A percentile compares a stretch with the other conserved stretches of the same genome.
These are phyloP conservation scores for Globomyces pollinis-pini DNA, from an alignment of 192 early-diverging fungal species.

Conservation along the genomic window DNA sequence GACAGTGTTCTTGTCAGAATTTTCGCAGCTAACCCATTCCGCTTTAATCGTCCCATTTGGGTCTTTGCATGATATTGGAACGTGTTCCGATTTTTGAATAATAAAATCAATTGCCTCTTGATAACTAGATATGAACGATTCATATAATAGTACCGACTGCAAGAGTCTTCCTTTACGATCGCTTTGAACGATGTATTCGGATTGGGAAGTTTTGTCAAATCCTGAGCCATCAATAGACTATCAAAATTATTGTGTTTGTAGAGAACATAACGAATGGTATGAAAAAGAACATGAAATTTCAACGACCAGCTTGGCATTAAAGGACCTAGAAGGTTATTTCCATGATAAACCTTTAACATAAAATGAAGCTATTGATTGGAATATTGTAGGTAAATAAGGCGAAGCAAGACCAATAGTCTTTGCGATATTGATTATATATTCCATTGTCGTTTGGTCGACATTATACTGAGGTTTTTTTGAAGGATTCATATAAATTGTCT, in stretches of 20 bases:
- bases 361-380: too few species aligned
- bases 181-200: background rate
- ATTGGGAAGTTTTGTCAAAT: background rate
- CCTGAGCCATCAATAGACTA: background rate
- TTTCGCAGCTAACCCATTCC: background rate
- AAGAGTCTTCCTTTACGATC: background rate
- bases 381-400: too few species aligned
- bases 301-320: background rate
- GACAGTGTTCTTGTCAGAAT: background rate
- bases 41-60: background rate
- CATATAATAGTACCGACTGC: too few species aligned
- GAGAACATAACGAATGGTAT: background rate
- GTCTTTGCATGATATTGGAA: background rate
- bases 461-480: too few species aligned
- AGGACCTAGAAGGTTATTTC: too few species aligned
- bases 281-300: background rate
- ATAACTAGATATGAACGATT: too few species aligned
- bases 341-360: too few species aligned
- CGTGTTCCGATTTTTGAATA: background rate
- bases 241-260: background rate
- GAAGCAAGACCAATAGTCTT: too few species aligned
- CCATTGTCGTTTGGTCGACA: too few species aligned
- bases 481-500: too few species aligned
- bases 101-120: conserved; percentile 10
- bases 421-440: too few species aligned